Base-by-base conservation (phyloP, 176 grass and related monocot species). In the Triticum dicoccoides region DNA sequence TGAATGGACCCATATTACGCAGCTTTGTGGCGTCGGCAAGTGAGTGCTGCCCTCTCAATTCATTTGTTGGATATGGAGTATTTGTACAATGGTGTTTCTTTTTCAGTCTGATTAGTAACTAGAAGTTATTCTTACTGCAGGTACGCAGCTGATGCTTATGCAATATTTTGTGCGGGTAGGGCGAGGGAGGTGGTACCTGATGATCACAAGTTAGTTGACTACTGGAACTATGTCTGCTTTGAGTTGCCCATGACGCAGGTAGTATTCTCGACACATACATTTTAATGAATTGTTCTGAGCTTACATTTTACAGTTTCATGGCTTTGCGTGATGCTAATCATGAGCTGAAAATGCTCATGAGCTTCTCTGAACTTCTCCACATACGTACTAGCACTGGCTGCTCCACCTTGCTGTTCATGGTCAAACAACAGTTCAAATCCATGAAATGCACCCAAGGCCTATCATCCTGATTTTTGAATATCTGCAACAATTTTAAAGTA, bases 11-110 rank as follows among this genome's bases (percentile, higher is more conserved):
- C 51, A 95, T 61, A 79, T 95, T 21, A 95, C 92, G 15, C 67
- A 89, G 41, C 92, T 97, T 79, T 86, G 68, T 83, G 95, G 95
- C 17, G 84, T 97, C 54, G 91, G 87, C 77, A 97, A 97, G 95
- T 93, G 69, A 95, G 86, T 86, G 49, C 49, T 51, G 49, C 49
- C 13, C 49, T 51, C 49, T 51, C 49, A 51, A 15, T 51, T 15
- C 49, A 15, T 51, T 15, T 51, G 49, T 51, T 51, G 1, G 49
- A 51, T 51, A 51, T 51, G 49, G 49, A 51, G 14, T 51, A 51
- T 51, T 51, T 51, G 49, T 51, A n/a, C 49, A 51, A 51, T 51
- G 49, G 0, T 51, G 49, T 51, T 51, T 51, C 49, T 17, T 51
- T 51, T 51, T 51, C 49, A 51, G 49, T 51, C 49, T 15, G 13